Percentiles rank a stretch among this genome's conserved stretches.
phyloP scores from a whole-genome alignment of 2,329 filamentous ascomycete species.

The Cadophora luteo-olivacea region DNA sequence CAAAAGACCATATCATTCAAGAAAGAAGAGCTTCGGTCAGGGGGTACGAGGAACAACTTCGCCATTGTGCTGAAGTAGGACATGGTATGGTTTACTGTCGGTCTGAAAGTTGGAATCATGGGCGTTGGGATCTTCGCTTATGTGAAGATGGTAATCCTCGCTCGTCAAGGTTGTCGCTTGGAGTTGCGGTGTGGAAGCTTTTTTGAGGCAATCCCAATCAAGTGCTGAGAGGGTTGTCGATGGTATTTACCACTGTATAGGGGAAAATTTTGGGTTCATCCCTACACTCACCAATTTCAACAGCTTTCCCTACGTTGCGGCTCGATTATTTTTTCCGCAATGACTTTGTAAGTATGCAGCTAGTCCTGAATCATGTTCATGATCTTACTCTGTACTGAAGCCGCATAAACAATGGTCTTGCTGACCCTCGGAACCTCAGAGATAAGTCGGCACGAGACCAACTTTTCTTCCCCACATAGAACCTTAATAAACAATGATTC shows the following conservation, averaged over 20 bases:
- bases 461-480: background rate
- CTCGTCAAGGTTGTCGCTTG: background rate
- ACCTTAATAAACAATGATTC: background rate
- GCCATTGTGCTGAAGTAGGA: slow-evolving; percentile 68
- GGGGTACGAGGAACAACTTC: slow-evolving; percentile 87
- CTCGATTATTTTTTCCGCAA: background rate
- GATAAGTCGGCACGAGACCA: background rate
- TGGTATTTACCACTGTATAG: background rate
- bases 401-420: background rate
- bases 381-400: background rate
- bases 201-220: slow-evolving; percentile 33
- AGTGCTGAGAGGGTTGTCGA: slow-evolving; percentile 35
- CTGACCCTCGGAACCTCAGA: too few relatives aligned
- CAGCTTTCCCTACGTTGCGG: too few relatives aligned
- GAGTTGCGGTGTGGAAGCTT: background rate
- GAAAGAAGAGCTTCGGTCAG: slow-evolving; percentile 81
- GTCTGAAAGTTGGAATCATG: background rate
- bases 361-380: background rate
- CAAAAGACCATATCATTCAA: slow-evolving; percentile 53
- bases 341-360: background rate
- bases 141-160: background rate
- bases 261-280: background rate
- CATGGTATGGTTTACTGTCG: too few relatives aligned
- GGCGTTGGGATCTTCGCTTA: background rate
- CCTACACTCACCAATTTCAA: background rate